Base-by-base conservation (phyloP, 805 yeast species). In the Suhomyces faveliae region DNA sequence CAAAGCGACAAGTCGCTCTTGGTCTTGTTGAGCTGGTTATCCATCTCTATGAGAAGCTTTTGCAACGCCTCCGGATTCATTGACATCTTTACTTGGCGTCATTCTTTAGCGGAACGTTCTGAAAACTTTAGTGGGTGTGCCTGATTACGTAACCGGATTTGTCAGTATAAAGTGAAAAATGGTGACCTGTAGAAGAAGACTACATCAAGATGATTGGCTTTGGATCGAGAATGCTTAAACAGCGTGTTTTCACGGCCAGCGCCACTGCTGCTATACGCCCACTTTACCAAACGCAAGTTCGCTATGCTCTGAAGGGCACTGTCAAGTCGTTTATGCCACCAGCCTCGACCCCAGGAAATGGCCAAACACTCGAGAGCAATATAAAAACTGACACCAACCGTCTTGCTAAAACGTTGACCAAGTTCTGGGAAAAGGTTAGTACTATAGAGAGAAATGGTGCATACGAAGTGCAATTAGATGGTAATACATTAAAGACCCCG, bases 401-500 rank as follows among this genome's bases (percentile, higher is more conserved):
- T 57, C 67, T 85, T 37, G 79, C 85, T 35, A 84, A 83, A 60
- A 85, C 94, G 0, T 67, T 85, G 46, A 72, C 79, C 42, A 84
- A 81, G 63, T 89, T 90, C 64, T 90, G 97, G 97, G 87, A 87
- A 47, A 78, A 81, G 41, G 94, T 87, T 4, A 73, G 70, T 23
- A 66, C 79, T n/a, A 29, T 52, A 2, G 62, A 61, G 42, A 54
- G 65, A 47, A 58, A 61, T 0, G 60, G 62, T 1, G 66, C 70
- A 4, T 74, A 71, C 47, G 79, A 78, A 38, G 73, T 92, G 21
- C 81, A 82, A 52, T 71, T 92, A 39, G 97, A 89, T 59, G 74
- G 78, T 1, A 87, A 85, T 64, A 80, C 96, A 0, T 70, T 94
- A 50, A 84, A 83, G 61, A 92, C 98, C 1, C 96, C 98, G 0